Conservation (phyloP, 495 filamentous ascomycete genomes). For the Penicillium maclennaniae region DNA sequence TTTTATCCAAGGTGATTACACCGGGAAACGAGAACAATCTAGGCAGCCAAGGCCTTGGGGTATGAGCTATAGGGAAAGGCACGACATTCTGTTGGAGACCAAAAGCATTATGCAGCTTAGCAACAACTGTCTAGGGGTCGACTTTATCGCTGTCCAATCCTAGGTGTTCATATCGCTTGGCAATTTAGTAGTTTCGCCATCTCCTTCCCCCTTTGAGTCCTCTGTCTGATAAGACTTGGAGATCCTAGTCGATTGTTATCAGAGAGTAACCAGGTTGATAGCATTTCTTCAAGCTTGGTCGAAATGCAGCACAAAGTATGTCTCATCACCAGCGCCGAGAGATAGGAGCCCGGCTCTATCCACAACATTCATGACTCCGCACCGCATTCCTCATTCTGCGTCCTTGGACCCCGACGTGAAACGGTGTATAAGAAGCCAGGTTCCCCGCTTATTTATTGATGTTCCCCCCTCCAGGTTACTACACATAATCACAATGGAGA, state of each 20-base stretch:
- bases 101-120: too few relatives aligned
- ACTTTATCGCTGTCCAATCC: neutral
- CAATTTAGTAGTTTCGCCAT: conserved; percentile 26
- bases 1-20: too few relatives aligned
- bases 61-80: too few relatives aligned
- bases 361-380: conserved; percentile 7
- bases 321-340: neutral
- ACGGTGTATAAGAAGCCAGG: conserved; percentile 14
- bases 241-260: neutral
- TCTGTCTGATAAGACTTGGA: conserved; percentile 3
- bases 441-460: conserved; percentile 4
- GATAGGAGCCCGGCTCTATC: conserved; percentile 9
- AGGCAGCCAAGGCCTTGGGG: too few relatives aligned
- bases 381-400: conserved; percentile 1
- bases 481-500: conserved; percentile 23
- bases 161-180: conserved; percentile 33
- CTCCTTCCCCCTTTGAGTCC: conserved; percentile 30
- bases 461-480: conserved; percentile 2
- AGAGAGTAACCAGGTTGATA: neutral
- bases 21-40: too few relatives aligned
- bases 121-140: neutral
- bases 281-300: neutral
- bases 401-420: conserved; percentile 6
- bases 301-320: neutral
- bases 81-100: too few relatives aligned